Evolutionary conservation across 768 basidiomycete species (phyloP).

Genomic region (Termitomyces sp.): DNA sequence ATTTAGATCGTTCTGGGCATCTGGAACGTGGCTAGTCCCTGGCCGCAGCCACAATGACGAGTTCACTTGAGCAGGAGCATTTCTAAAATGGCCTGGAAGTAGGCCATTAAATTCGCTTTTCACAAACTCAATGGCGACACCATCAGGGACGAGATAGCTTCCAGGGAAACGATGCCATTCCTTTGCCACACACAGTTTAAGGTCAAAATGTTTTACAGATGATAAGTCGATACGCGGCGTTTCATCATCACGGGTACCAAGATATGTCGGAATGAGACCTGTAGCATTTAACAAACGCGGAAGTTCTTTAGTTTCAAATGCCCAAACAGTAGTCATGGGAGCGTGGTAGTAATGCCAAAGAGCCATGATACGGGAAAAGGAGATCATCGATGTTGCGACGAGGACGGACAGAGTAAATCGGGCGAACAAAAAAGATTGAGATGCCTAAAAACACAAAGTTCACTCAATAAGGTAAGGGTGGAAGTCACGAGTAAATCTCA

Average conservation of each 20-base stretch:
- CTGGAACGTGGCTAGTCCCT: conserved; percentile 59
- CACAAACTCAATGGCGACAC: conserved; percentile 80
- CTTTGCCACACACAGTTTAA: conserved; percentile 84
- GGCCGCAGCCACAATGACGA: conserved; percentile 51
- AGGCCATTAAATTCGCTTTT: conserved; percentile 90
- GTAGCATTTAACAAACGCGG: conserved; percentile 77
- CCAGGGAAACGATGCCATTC: conserved; percentile 97
- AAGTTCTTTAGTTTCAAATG: conserved; percentile 75
- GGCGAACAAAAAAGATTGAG: conserved; percentile 71
- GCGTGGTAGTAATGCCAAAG: conserved; percentile 90
- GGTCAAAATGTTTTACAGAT: conserved; percentile 62
- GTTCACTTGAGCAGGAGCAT: conserved; percentile 26
- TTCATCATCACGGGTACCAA: conserved; percentile 36
- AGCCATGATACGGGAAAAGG: conserved; percentile 77
- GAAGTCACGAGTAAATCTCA: conserved; percentile 33
- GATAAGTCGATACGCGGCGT: conserved; percentile 59
- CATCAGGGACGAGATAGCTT: conserved; percentile 83
- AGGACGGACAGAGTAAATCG: conserved; percentile 71
- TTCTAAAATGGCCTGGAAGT: conserved; percentile 79
- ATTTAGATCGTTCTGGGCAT: conserved; percentile 86
- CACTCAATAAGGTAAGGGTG: neutral
- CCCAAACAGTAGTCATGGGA: conserved; percentile 67
- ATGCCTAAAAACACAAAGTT: conserved; percentile 52
- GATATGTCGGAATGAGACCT: conserved; percentile 54
- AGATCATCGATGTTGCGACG: conserved; percentile 62